These are phyloP conservation scores for Vigna nakashimae DNA, from an alignment of 306 rosid species.

Conservation along the genomic window DNA sequence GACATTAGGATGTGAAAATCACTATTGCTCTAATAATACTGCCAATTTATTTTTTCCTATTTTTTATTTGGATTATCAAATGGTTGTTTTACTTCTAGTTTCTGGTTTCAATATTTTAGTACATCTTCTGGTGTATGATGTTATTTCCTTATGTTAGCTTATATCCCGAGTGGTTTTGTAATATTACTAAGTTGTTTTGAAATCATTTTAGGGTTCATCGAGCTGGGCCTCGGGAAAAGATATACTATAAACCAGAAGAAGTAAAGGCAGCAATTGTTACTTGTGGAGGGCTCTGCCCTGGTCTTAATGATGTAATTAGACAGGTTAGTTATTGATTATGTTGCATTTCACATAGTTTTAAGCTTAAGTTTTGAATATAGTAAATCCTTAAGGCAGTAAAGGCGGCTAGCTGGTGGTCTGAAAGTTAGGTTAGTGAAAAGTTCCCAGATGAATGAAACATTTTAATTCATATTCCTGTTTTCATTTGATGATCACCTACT, in stretches of 20 bases:
- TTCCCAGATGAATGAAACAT: neutral
- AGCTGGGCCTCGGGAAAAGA: conserved; percentile 99
- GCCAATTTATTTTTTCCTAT: neutral
- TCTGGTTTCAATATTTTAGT: neutral
- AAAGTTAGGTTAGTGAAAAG: conserved; percentile 13
- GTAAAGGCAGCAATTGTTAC: conserved; percentile 98
- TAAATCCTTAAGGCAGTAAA: neutral
- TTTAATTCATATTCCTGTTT: conserved; percentile 15
- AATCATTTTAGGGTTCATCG: conserved; percentile 84
- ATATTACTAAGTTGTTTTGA: conserved; percentile 21
- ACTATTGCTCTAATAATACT: neutral
- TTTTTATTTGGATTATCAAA: neutral
- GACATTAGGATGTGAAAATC: neutral
- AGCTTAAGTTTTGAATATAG: conserved; percentile 12
- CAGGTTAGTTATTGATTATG: conserved; percentile 66
- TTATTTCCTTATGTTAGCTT: conserved; percentile 2
- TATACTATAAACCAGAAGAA: conserved; percentile 85
- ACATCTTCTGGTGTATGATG: neutral
- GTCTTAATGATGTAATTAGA: conserved; percentile 98
- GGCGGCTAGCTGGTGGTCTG: neutral
- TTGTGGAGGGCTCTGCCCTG: conserved; percentile 99
- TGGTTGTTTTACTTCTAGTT: conserved; percentile 21
- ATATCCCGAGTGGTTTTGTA: too few species aligned
- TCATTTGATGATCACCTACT: conserved; percentile 10
- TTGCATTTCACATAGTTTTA: conserved; percentile 22